Evolutionary conservation across 352 stramenopile species (phyloP).

Genomic region (Pythium apleroticum): DNA sequence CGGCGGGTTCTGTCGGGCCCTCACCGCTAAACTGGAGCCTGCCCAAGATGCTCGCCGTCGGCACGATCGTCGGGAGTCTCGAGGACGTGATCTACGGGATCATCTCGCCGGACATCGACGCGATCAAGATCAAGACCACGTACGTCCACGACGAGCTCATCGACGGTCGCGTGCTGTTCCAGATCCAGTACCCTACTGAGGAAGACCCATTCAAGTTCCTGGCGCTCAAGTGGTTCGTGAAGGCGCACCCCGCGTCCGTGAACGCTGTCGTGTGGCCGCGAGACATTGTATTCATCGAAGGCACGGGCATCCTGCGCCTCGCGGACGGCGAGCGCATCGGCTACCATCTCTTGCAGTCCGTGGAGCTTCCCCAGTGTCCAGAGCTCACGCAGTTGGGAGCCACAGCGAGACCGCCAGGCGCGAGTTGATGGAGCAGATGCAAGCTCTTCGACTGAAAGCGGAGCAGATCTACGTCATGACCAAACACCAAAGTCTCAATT

Average conservation of each 20-base stretch:
- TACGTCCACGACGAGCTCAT: conserved; percentile 28
- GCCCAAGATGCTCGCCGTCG: conserved; percentile 28
- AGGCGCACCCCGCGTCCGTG: conserved; percentile 3
- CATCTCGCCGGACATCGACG: conserved; percentile 31
- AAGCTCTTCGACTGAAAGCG: neutral
- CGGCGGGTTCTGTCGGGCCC: conserved; percentile 10
- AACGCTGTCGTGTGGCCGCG: conserved; percentile 31
- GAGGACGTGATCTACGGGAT: conserved; percentile 64
- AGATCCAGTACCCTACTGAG: conserved; percentile 41
- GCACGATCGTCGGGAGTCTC: conserved; percentile 45
- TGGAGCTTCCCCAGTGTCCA: conserved; percentile 30
- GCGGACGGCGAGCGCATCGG: conserved; percentile 29
- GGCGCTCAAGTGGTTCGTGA: conserved; percentile 28
- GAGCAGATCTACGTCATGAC: conserved; percentile 17
- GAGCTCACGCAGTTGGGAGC: conserved; percentile 34
- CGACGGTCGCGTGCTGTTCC: conserved; percentile 33
- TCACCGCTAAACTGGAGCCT: conserved; percentile 13
- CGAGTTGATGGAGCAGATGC: no score
- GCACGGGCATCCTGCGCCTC: conserved; percentile 33
- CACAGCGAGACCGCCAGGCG: no score
- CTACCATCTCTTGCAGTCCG: conserved; percentile 36
- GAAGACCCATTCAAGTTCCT: conserved; percentile 26
- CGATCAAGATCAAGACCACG: conserved; percentile 37
- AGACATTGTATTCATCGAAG: conserved; percentile 51
- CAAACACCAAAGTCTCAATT: neutral